Conservation (phyloP, 129 eudicot genomes). For the Silybum marianum region DNA sequence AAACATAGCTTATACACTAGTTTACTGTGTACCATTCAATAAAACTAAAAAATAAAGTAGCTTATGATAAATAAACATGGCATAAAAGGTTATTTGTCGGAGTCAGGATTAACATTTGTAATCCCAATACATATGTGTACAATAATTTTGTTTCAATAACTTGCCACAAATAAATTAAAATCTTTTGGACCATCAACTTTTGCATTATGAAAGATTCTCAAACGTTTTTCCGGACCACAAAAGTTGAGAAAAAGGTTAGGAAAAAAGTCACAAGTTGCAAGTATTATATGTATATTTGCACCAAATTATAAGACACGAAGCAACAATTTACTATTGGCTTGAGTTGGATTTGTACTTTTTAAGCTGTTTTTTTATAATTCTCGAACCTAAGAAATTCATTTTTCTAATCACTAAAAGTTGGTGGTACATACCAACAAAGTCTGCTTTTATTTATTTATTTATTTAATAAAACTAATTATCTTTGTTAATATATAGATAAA, state of each 20-base stretch:
- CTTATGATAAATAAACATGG: background rate
- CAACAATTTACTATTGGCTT: constrained; percentile 18
- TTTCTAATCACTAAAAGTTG: constrained; percentile 14
- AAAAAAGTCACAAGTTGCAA: constrained; percentile 27
- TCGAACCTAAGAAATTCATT: background rate
- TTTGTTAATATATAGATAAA: background rate
- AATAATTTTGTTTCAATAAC: constrained; percentile 8
- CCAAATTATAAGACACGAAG: constrained; percentile 29
- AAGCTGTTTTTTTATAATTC: background rate
- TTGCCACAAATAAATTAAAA: background rate
- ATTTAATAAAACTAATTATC: background rate
- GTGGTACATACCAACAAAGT: constrained; percentile 16
- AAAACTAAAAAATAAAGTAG: background rate
- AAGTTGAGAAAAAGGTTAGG: constrained; percentile 23
- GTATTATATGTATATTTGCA: constrained; percentile 20
- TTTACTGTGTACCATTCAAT: background rate
- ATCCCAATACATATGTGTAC: background rate
- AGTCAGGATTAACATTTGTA: background rate
- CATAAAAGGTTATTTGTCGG: background rate
- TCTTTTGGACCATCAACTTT: constrained; percentile 30
- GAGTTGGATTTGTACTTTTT: constrained; percentile 30
- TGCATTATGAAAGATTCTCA: constrained; percentile 34
- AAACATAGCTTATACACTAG: background rate
- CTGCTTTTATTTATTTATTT: constrained; percentile 1
- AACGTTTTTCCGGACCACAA: constrained; percentile 36